Evolutionary conservation across 129 eudicot species (phyloP).

Genomic region (Gnaphalium uliginosum): DNA sequence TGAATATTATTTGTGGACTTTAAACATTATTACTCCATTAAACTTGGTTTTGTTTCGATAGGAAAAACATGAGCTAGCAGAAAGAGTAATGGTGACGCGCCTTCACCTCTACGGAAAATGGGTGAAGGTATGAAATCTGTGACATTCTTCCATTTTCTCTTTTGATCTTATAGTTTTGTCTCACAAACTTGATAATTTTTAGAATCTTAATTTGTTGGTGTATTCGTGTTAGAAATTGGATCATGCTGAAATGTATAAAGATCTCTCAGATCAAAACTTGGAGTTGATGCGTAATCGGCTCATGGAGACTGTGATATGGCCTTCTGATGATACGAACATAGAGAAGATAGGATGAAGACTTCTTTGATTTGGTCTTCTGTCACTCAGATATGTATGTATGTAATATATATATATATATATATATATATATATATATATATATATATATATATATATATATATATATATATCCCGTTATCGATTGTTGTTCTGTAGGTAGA

Average conservation of each 20-base stretch:
- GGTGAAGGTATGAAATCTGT: slow-evolving; percentile 55
- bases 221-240: slow-evolving; percentile 52
- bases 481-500: slow-evolving; percentile 19
- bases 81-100: slow-evolving; percentile 91
- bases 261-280: slow-evolving; percentile 73
- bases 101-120: slow-evolving; percentile 86
- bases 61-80: slow-evolving; percentile 92
- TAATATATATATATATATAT: too few species aligned
- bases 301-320: slow-evolving; percentile 78
- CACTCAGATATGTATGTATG: slow-evolving; percentile 1
- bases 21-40: not conserved
- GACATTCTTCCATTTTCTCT: not conserved
- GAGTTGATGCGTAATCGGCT: slow-evolving; percentile 91
- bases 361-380: not conserved
- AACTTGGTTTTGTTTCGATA: slow-evolving; percentile 26
- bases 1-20: not conserved
- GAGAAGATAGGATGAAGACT: slow-evolving; percentile 47
- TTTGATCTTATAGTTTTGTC: slow-evolving; percentile 5
- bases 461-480: not conserved
- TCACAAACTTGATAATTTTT: not conserved
- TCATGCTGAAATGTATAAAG: slow-evolving; percentile 75
- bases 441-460: slow-evolving; percentile 2
- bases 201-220: slow-evolving; percentile 1
- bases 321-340: slow-evolving; percentile 63
- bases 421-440: too few species aligned